A percentile compares a stretch with the other conserved stretches of the same genome.
These are phyloP conservation scores for Pichia ethanolica DNA, from an alignment of 805 yeast genomes.

Conservation along the genomic window DNA sequence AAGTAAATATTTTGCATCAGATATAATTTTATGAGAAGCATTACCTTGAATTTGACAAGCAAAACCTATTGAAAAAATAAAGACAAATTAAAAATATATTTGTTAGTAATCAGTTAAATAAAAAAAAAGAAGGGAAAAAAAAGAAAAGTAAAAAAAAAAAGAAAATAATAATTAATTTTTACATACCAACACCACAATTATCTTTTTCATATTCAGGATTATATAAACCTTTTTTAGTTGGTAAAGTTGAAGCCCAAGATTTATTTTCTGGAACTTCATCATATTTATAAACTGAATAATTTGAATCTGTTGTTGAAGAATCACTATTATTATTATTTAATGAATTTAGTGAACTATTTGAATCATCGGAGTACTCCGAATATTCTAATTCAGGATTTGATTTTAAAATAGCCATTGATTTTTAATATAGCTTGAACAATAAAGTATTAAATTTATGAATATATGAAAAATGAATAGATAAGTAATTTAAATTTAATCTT, in stretches of 20 bases:
- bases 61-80: slow-evolving; percentile 39
- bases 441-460: too few relatives aligned
- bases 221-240: slow-evolving; percentile 81
- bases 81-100: background rate
- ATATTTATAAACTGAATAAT: slow-evolving; percentile 48
- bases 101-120: too few relatives aligned
- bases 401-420: slow-evolving; percentile 19
- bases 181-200: slow-evolving; percentile 86
- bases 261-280: slow-evolving; percentile 71
- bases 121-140: background rate
- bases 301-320: slow-evolving; percentile 2
- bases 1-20: slow-evolving; percentile 78
- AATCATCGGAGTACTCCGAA: slow-evolving; percentile 10
- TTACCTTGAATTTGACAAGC: slow-evolving; percentile 89
- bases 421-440: too few relatives aligned
- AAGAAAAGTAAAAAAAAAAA: background rate
- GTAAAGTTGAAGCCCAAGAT: slow-evolving; percentile 90
- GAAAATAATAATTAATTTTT: background rate
- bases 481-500: too few relatives aligned
- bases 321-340: background rate
- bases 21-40: slow-evolving; percentile 83
- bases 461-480: too few relatives aligned
- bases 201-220: slow-evolving; percentile 92
- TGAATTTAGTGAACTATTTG: background rate
- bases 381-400: slow-evolving; percentile 25